Percentiles rank a stretch among this genome's conserved stretches.
phyloP scores from a whole-genome alignment of 441 rosid species.

The Lagerstroemia fauriei region DNA sequence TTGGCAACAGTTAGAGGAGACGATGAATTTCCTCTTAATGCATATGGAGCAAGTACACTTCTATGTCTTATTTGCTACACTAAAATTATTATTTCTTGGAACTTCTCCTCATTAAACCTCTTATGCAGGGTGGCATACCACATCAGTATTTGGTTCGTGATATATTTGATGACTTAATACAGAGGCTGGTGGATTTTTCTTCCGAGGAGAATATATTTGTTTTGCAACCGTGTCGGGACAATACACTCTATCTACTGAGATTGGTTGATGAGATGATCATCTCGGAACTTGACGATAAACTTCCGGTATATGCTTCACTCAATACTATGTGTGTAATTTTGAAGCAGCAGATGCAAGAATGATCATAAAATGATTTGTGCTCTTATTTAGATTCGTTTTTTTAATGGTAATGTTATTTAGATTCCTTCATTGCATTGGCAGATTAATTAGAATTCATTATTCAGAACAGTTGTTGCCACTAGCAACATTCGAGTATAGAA shows the following conservation, averaged over 20 bases:
- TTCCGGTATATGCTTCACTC: constrained; percentile 53
- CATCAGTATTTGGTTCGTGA: constrained; percentile 69
- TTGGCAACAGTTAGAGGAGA: constrained; percentile 96
- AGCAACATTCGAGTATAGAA: neutral
- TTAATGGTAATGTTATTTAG: neutral
- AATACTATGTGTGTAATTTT: neutral
- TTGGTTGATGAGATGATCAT: constrained; percentile 89
- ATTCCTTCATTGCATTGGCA: neutral
- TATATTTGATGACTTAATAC: constrained; percentile 71
- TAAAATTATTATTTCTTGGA: neutral
- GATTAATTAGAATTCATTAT: neutral
- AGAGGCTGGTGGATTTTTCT: constrained; percentile 73
- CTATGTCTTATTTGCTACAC: constrained; percentile 17
- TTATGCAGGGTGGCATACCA: constrained; percentile 60
- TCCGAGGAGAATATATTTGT: constrained; percentile 83
- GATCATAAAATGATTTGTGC: neutral
- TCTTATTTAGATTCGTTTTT: neutral
- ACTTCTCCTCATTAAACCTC: constrained; percentile 11
- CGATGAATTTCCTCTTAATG: constrained; percentile 75
- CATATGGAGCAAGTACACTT: constrained; percentile 69
- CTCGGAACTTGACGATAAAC: constrained; percentile 72
- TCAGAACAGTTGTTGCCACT: neutral
- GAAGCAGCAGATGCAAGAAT: neutral
- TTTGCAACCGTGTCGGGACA: constrained; percentile 93
- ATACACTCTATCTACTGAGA: constrained; percentile 74